Evolutionary conservation across 2,329 filamentous ascomycete species (phyloP).

Genomic region (Paecilomyces variotii): DNA sequence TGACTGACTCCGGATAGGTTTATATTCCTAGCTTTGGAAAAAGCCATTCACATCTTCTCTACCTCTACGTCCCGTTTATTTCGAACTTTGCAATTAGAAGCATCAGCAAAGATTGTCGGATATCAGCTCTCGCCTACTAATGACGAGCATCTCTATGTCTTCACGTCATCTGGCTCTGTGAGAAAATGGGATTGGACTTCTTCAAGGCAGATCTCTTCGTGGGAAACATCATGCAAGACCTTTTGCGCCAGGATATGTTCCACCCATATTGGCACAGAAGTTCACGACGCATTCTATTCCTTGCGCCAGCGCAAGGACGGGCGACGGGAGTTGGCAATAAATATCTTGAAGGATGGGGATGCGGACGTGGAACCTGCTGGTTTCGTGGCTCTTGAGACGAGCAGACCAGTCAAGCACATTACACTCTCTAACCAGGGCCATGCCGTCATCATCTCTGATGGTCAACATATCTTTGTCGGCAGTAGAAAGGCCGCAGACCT

Average conservation of each 20-base stretch:
- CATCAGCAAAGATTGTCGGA: conserved; percentile 40
- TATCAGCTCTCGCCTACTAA: conserved; percentile 46
- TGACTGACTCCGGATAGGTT: conserved; percentile 41
- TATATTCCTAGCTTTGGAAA: conserved; percentile 66
- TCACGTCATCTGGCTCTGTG: conserved; percentile 43
- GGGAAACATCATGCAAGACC: conserved; percentile 33
- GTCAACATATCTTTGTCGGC: conserved; percentile 53
- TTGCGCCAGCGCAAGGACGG: conserved; percentile 28
- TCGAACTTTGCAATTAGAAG: conserved; percentile 56
- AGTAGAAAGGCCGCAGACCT: conserved; percentile 30
- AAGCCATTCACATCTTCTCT: conserved; percentile 72
- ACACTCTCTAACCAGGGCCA: conserved; percentile 22
- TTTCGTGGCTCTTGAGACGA: conserved; percentile 21
- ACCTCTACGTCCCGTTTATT: conserved; percentile 72
- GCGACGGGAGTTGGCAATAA: conserved; percentile 28
- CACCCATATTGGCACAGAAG: conserved; percentile 13
- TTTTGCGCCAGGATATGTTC: conserved; percentile 19
- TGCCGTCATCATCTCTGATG: conserved; percentile 31
- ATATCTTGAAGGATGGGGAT: conserved; percentile 12
- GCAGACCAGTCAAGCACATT: conserved; percentile 19
- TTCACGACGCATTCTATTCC: conserved; percentile 30
- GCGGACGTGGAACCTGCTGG: conserved; percentile 9
- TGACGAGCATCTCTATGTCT: conserved; percentile 46
- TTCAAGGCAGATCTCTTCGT: conserved; percentile 36
- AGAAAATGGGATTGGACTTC: conserved; percentile 53